phyloP scores from a whole-genome alignment of 2,329 filamentous ascomycete species.

The Penicillium sp. region DNA sequence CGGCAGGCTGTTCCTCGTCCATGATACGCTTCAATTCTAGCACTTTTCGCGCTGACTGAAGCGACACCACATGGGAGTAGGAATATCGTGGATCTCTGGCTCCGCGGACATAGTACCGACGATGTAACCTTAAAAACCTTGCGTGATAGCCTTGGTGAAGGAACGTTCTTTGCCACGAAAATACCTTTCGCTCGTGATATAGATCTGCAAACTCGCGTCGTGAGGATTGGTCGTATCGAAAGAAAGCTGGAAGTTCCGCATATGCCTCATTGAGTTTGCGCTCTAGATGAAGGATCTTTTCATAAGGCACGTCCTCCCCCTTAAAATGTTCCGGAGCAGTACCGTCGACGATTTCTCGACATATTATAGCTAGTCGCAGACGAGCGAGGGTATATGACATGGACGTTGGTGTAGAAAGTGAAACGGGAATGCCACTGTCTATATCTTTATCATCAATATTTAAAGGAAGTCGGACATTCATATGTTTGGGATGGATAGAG shows the following conservation, averaged over 20 bases:
- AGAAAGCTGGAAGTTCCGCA: slow-evolving; percentile 36
- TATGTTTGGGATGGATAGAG: slow-evolving; percentile 41
- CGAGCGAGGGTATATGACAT: slow-evolving; percentile 49
- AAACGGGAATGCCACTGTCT: slow-evolving; percentile 18
- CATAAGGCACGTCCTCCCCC: slow-evolving; percentile 32
- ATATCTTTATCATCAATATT: slow-evolving; percentile 47
- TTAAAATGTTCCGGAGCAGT: slow-evolving; percentile 28
- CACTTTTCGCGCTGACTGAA: slow-evolving; percentile 40
- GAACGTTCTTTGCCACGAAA: slow-evolving; percentile 38
- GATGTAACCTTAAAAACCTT: slow-evolving; percentile 41
- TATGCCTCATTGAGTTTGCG: slow-evolving; percentile 33
- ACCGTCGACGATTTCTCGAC: slow-evolving; percentile 43
- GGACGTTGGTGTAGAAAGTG: slow-evolving; percentile 39
- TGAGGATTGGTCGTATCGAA: slow-evolving; percentile 36
- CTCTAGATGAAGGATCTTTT: slow-evolving; percentile 41
- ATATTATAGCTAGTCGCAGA: slow-evolving; percentile 42
- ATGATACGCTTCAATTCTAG: slow-evolving; percentile 38
- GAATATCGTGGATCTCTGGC: slow-evolving; percentile 36
- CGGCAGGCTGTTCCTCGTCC: slow-evolving; percentile 29
- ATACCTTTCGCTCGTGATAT: slow-evolving; percentile 28
- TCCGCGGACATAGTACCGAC: slow-evolving; percentile 40
- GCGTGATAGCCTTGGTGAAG: slow-evolving; percentile 38
- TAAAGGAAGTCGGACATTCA: slow-evolving; percentile 41
- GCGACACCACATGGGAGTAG: slow-evolving; percentile 40
- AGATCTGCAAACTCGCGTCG: slow-evolving; percentile 27